Evolutionary conservation across 2,329 filamentous ascomycete species (phyloP), one percentile per base, ranked within the genome.

Genomic region (Plectosphaerella plurivora): DNA sequence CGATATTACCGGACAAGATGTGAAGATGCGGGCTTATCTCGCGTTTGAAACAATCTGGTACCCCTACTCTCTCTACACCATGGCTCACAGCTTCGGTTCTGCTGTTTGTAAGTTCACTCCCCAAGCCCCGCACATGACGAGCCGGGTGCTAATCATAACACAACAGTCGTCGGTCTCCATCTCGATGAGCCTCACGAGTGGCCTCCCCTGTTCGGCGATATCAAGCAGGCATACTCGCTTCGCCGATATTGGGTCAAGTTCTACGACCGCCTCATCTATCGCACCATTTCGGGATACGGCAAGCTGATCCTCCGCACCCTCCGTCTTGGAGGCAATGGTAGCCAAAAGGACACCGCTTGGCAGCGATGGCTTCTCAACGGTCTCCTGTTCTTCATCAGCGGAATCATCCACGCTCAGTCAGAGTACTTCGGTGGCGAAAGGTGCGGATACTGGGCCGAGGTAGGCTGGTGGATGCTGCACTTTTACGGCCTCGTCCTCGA

Each of bases 221-320:
- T 58, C 14, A 16, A 51, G 2, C 49, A 60, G 50, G 57, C 53
- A 4, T 60, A 56, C 50, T 55, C 41, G 11, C 14, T 59, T 16
- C 50, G 56, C 14, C 54, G 57, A 2, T 55, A 55, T 25, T 59
- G 57, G 58, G 51, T 56, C 55, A 54, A 56, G 39, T 60, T 52
- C 39, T 60, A 47, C 36, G 56, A 60, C 22, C 52, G 53, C 5
- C 50, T 60, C 33, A 52, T 56, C n/a, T 57, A 57, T 48, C 55
- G 55, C 1, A 50, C 51, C 3, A 25, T 54, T 12, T 41, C 16
- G 4, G 54, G 51, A 10, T 39, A 44, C 15, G 52, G 49, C 10
- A 52, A 54, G 48, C 49, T 56, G 16, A 14, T 52, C 18, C 39
- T 54, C 41, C 28, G 49, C 9, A 11, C 3, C 18, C 8, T 45